These are phyloP conservation scores for Paecilomyces formosus DNA, from an alignment of 2,329 filamentous ascomycete genomes.

Conservation along the genomic window DNA sequence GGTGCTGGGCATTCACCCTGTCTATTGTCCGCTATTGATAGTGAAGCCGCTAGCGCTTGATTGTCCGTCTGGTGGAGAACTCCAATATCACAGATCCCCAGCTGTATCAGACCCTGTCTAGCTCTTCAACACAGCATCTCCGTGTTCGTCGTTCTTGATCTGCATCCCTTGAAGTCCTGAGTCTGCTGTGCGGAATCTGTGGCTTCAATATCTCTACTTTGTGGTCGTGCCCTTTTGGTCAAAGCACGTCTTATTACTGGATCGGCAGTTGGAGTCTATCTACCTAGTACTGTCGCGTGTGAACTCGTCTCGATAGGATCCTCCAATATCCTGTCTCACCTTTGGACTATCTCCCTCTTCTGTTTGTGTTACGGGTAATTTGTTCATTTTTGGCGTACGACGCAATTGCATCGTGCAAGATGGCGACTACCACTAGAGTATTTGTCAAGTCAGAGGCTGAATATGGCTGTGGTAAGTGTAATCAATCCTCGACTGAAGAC, in stretches of 20 bases:
- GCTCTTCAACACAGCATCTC: neutral
- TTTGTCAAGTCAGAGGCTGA: slow-evolving; percentile 29
- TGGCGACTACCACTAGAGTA: slow-evolving; percentile 27
- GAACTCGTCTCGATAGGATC: neutral
- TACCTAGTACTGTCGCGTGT: neutral
- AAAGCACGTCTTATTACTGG: neutral
- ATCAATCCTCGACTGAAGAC: neutral
- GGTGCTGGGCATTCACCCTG: neutral
- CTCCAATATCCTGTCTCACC: neutral
- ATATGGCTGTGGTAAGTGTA: slow-evolving; percentile 33
- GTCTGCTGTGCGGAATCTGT: neutral
- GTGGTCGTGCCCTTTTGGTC: neutral
- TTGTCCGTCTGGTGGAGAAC: neutral
- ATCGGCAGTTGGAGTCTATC: neutral
- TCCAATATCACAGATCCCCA: neutral
- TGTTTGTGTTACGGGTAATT: neutral
- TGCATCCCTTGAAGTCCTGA: neutral
- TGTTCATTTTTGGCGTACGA: neutral
- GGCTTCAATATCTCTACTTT: neutral
- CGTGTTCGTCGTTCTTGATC: neutral
- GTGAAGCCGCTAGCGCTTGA: neutral
- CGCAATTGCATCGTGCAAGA: slow-evolving; percentile 7
- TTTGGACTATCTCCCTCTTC: neutral
- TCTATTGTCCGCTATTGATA: neutral
- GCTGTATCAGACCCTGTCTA: neutral